Base-by-base conservation (phyloP, 768 basidiomycete genomes). In the Pulveroboletus sp. region DNA sequence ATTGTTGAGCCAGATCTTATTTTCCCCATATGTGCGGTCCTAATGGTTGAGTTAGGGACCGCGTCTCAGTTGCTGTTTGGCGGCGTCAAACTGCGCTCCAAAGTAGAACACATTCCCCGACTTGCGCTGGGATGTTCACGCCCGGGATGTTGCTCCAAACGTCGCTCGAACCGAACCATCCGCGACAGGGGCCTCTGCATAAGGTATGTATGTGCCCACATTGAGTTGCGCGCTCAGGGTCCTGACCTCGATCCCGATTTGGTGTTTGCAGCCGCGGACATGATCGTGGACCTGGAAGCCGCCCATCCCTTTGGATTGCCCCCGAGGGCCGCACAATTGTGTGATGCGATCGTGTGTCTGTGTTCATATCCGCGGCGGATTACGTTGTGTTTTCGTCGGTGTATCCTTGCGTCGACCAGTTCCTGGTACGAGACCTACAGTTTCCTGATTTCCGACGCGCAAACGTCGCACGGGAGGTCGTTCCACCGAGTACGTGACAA, bases 391-490 rank as follows among this genome's bases (percentile, higher is more conserved):
- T 50, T 47, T 35, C 48, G n/a, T 29, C 47, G 4, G 46, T 34
- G 12, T 49, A 49, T 37, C 46, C 46, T 14, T 36, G 47, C 19
- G 30, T 29, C 27, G 30, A 49, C 20, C n/a, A 49, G n/a, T 16
- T 27, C 30, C 13, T 37, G 34, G 8, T 49, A 49, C 14, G 27
- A 49, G 1, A 36, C 27, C 14, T 49, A 47, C 27, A 49, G 46
- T 30, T 49, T 50, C 47, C 49, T 34, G 22, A 49, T 49, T 20
- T 35, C 34, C 27, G 48, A 49, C 17, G 46, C 29, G 13, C 34
- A 50, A 23, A 47, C 47, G 13, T 37, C 34, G 49, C 34, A 35
- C 8, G 47, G n/a, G n/a, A n/a, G n/a, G n/a, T n/a, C n/a, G n/a
- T n/a, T n/a, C n/a, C n/a, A n/a, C n/a, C n/a, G n/a, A n/a, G n/a